Evolutionary conservation across 306 rosid species (phyloP).

Genomic region (Delonix regia): DNA sequence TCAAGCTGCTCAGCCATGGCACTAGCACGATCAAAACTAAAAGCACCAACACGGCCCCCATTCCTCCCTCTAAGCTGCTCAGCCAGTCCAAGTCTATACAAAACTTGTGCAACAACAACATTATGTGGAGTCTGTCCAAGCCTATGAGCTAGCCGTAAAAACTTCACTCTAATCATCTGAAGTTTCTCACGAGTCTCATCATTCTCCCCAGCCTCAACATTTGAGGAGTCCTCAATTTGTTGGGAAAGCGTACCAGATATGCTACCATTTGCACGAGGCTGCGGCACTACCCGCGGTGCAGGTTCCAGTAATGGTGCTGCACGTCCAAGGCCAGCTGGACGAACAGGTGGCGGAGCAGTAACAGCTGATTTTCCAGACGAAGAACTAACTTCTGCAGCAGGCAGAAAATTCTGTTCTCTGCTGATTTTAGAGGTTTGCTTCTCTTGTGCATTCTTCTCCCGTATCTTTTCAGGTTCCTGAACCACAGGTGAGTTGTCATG

Average conservation of each 20-base stretch:
- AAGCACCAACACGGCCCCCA: constrained; percentile 97
- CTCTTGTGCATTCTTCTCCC: constrained; percentile 41
- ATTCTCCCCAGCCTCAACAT: constrained; percentile 81
- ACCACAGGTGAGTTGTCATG: constrained; percentile 38
- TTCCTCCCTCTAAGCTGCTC: constrained; percentile 95
- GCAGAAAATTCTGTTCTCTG: constrained; percentile 43
- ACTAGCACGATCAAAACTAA: constrained; percentile 98
- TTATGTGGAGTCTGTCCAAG: constrained; percentile 99
- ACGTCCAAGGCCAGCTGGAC: constrained; percentile 91
- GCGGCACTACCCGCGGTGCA: constrained; percentile 68
- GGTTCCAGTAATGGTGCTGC: constrained; percentile 87
- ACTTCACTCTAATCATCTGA: constrained; percentile 95
- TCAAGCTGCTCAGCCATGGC: constrained; percentile 99
- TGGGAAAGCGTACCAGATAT: constrained; percentile 62
- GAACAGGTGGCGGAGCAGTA: constrained; percentile 56
- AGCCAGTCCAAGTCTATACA: constrained; percentile 92
- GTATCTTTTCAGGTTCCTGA: constrained; percentile 49
- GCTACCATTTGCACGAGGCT: constrained; percentile 75
- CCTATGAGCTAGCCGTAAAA: constrained; percentile 88
- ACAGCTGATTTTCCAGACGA: constrained; percentile 57
- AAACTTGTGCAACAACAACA: constrained; percentile 99
- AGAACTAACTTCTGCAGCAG: constrained; percentile 39
- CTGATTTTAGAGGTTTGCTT: constrained; percentile 43
- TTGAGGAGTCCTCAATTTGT: constrained; percentile 71
- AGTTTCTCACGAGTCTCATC: constrained; percentile 97